Evolutionary conservation across 768 basidiomycete genomes (phyloP), one percentile per base, ranked within the genome.

Genomic region (Gelatoporia subvermispora): DNA sequence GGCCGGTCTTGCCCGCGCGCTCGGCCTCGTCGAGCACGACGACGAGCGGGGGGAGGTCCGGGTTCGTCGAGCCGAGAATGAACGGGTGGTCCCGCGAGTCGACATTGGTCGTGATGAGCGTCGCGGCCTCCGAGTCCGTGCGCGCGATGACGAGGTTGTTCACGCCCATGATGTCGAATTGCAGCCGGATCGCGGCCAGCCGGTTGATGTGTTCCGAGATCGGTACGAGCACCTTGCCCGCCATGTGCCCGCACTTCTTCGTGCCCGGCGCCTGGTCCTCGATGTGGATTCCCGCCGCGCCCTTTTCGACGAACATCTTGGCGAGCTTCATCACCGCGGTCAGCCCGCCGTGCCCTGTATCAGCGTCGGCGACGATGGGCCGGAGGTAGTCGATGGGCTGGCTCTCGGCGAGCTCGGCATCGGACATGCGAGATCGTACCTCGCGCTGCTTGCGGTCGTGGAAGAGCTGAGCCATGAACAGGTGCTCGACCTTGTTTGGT

Each of bases 271-370:
- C 94, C 67, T 99, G 96, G 62, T 99, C 96, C 63, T 99, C 96
- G 62, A 99, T 77, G 66, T 99, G 96, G 45, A 99, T 92, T 18
- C 95, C 96, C 15, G 96, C 94, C 0, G 96, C 96, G 53, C 96
- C 95, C 60, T 93, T 90, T 72, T 99, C 96, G 55, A 97, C 93
- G 64, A 99, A 97, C 80, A 99, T 84, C 72, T 99, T 99, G 50
- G 96, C 82, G 52, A 99, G 82, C 72, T 97, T 98, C 92, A 98
- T 95, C 52, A 92, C 84, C 16, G 96, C 93, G n/a, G 94, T 97
- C 58, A 98, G 72, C 53, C 95, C 95, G 60, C 95, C 95, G 63
- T 98, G 95, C 4, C 95, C 95, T 20, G 96, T 98, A 66, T 99
- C 96, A 10, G 93, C 96, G 68, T 99, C 96, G 16, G 96, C 95